Conservation (phyloP, 1,284 basidiomycete genomes). For the Taiwanofungus camphoratus region DNA sequence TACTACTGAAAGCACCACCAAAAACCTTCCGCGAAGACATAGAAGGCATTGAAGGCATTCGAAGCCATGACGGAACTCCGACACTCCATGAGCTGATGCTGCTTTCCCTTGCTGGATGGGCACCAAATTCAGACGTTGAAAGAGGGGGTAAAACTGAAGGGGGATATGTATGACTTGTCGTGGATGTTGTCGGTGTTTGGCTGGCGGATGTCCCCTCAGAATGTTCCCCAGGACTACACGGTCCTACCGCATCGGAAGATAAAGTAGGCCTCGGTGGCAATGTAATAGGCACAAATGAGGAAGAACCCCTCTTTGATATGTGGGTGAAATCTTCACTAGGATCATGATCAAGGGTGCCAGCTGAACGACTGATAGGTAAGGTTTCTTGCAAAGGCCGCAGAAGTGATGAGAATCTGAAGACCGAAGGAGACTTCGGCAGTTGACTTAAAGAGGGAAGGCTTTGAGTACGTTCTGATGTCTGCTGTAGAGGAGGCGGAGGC, state of each 20-base stretch:
- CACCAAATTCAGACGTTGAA: slow-evolving; percentile 35
- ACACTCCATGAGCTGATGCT: slow-evolving; percentile 48
- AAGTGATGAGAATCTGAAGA: slow-evolving; percentile 55
- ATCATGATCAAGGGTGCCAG: slow-evolving; percentile 31
- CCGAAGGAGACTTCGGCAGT: slow-evolving; percentile 26
- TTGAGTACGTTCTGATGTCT: slow-evolving; percentile 34
- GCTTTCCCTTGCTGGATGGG: slow-evolving; percentile 26
- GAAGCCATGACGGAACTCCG: slow-evolving; percentile 26
- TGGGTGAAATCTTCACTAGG: slow-evolving; percentile 63
- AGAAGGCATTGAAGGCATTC: slow-evolving; percentile 45
- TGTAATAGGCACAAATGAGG: slow-evolving; percentile 59
- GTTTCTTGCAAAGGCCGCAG: slow-evolving; percentile 60
- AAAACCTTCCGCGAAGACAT: slow-evolving; percentile 45
- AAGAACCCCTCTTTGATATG: slow-evolving; percentile 45
- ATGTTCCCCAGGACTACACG: slow-evolving; percentile 11
- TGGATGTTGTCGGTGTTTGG: slow-evolving; percentile 19
- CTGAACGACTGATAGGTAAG: slow-evolving; percentile 30
- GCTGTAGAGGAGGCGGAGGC: slow-evolving; percentile 22
- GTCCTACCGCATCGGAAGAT: slow-evolving; percentile 19
- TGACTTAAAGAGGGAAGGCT: slow-evolving; percentile 19
- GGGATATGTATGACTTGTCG: slow-evolving; percentile 64
- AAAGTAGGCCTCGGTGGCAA: slow-evolving; percentile 26
- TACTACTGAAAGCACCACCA: slow-evolving; percentile 14
- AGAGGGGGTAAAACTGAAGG: slow-evolving; percentile 53
- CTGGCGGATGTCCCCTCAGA: slow-evolving; percentile 18